These are phyloP conservation scores for Emergomyces africanus DNA, from an alignment of 2,329 filamentous ascomycete genomes.

Conservation along the genomic window DNA sequence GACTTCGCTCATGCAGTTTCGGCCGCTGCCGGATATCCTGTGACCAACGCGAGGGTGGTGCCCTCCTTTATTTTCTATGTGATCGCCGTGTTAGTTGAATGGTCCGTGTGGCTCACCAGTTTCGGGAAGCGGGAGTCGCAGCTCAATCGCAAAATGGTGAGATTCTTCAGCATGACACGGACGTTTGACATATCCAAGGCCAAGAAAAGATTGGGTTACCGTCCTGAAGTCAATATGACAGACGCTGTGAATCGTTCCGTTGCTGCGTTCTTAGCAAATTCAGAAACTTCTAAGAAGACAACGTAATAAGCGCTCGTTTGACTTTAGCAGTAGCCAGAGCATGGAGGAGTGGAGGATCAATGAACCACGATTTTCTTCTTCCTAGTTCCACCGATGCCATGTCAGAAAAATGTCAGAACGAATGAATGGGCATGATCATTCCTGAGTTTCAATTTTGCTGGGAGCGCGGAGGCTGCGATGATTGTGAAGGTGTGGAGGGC, in stretches of 20 bases:
- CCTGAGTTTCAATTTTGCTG: no score
- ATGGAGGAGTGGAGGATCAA: not conserved
- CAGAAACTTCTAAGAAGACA: not conserved
- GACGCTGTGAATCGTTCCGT: not conserved
- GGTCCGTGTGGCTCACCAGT: not conserved
- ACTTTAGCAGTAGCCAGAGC: not conserved
- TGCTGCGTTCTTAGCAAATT: not conserved
- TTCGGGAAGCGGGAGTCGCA: not conserved
- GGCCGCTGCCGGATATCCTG: not conserved
- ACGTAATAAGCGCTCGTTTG: not conserved
- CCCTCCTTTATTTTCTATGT: not conserved
- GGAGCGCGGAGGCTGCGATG: no score
- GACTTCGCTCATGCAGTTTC: not conserved
- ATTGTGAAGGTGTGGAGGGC: no score
- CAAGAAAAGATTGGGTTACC: not conserved
- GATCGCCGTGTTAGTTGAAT: not conserved
- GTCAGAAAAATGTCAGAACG: not conserved
- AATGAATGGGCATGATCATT: not conserved
- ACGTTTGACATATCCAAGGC: not conserved
- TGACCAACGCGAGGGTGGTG: not conserved
- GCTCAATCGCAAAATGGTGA: not conserved
- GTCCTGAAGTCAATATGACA: not conserved
- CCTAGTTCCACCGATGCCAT: not conserved
- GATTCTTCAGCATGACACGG: not conserved
- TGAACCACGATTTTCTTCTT: not conserved